Conservation (phyloP, 2,329 filamentous ascomycete genomes). For the Elsinoe ampelina region DNA sequence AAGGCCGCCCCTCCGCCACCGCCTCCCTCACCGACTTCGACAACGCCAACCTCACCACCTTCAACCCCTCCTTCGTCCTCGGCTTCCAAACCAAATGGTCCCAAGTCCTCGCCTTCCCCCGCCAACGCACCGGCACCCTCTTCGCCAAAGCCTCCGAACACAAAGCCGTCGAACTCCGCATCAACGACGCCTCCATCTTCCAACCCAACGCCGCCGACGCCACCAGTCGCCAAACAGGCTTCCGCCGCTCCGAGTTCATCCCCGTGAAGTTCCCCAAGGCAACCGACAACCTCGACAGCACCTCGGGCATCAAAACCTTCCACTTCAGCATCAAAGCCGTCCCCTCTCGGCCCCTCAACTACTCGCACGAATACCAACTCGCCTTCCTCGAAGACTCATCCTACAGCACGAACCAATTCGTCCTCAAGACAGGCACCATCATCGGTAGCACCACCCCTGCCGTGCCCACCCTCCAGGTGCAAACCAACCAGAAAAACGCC, state of each 20-base stretch:
- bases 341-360: constrained; percentile 43
- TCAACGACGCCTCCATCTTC: constrained; percentile 53
- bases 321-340: constrained; percentile 53
- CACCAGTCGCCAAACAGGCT: constrained; percentile 51
- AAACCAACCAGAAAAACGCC: constrained; percentile 21
- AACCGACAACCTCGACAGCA: constrained; percentile 38
- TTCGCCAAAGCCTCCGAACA: constrained; percentile 21
- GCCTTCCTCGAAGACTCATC: constrained; percentile 41
- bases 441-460: constrained; percentile 39
- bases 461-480: constrained; percentile 17
- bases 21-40: constrained; percentile 1
- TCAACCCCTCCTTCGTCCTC: constrained; percentile 45
- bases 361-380: constrained; percentile 53
- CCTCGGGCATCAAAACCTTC: constrained; percentile 49
- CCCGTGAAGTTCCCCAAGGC: constrained; percentile 38
- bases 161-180: constrained; percentile 45
- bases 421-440: constrained; percentile 20
- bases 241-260: constrained; percentile 52
- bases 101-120: constrained; percentile 42
- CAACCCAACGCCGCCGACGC: constrained; percentile 37
- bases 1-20: background rate
- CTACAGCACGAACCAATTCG: constrained; percentile 44
- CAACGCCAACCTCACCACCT: constrained; percentile 21
- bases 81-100: constrained; percentile 45
- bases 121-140: constrained; percentile 18